These are phyloP conservation scores for Lasiosphaeris hirsuta DNA, from an alignment of 495 filamentous ascomycete species.

Conservation along the genomic window DNA sequence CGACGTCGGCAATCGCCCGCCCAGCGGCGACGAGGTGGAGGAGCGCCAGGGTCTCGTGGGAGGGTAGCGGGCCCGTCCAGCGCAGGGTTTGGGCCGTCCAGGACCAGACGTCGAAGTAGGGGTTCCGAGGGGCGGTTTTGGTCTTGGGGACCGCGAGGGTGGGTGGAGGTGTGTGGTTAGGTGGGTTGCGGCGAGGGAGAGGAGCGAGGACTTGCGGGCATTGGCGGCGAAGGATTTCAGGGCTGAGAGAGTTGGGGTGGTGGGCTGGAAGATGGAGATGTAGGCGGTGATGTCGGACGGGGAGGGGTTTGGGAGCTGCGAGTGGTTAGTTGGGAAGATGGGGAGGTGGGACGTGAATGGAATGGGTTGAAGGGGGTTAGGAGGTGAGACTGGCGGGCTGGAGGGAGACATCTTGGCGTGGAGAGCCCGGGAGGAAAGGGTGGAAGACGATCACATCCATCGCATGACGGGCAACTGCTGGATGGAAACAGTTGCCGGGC, in stretches of 20 bases:
- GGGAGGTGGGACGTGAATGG: not conserved
- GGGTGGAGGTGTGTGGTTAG: conserved; percentile 42
- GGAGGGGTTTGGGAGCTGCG: conserved; percentile 39
- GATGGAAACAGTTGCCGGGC: no score
- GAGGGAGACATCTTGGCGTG: no score
- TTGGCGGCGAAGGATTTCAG: conserved; percentile 53
- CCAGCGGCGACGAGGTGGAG: conserved; percentile 43
- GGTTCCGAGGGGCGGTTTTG: conserved; percentile 40
- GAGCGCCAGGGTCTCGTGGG: conserved; percentile 50
- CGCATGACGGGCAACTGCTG: no score
- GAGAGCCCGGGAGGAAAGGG: no score
- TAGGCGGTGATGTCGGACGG: conserved; percentile 54
- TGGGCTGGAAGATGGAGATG: conserved; percentile 53
- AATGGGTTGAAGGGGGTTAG: not conserved
- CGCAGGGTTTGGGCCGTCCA: conserved; percentile 43
- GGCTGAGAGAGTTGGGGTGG: conserved; percentile 46
- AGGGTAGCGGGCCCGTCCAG: conserved; percentile 50
- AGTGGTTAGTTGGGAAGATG: not conserved
- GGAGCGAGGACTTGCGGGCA: conserved; percentile 55
- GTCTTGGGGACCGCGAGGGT: conserved; percentile 13
- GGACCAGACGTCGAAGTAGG: conserved; percentile 55
- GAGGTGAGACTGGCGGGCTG: not conserved
- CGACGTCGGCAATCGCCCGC: conserved; percentile 40
- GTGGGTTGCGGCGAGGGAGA: conserved; percentile 46
- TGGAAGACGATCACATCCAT: no score